phyloP scores from a whole-genome alignment of 305 asterid genomes.

The Fraxinus dipetala region DNA sequence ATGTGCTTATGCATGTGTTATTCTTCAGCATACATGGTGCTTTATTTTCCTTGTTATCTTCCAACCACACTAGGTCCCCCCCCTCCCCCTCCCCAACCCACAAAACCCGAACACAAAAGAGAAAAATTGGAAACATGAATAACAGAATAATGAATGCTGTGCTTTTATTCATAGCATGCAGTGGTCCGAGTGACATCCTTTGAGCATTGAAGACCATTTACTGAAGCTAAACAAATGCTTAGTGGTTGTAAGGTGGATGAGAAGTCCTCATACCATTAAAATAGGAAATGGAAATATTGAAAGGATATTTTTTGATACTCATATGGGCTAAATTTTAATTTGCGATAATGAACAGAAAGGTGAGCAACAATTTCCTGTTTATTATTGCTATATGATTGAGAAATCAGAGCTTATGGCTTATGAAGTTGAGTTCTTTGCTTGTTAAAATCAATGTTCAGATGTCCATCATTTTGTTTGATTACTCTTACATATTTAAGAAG shows the following conservation, averaged over 20 bases:
- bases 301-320: not conserved
- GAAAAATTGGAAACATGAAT: not conserved
- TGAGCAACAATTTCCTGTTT: not conserved
- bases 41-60: not conserved
- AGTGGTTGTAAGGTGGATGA: not conserved
- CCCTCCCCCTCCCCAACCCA: not conserved
- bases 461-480: not conserved
- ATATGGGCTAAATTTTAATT: not conserved
- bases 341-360: not conserved
- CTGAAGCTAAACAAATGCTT: not conserved
- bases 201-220: not conserved
- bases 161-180: not conserved
- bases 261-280: not conserved
- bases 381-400: not conserved
- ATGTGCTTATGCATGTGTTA: not conserved
- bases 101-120: no score
- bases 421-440: not conserved
- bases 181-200: not conserved
- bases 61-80: not conserved
- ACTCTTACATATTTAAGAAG: not conserved
- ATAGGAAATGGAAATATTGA: not conserved
- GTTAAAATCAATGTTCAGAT: not conserved
- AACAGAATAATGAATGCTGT: not conserved
- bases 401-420: not conserved
- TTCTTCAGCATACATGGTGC: not conserved